phyloP scores from a whole-genome alignment of 371 early-diverging fungal species.

The Parasitella parasitica region DNA sequence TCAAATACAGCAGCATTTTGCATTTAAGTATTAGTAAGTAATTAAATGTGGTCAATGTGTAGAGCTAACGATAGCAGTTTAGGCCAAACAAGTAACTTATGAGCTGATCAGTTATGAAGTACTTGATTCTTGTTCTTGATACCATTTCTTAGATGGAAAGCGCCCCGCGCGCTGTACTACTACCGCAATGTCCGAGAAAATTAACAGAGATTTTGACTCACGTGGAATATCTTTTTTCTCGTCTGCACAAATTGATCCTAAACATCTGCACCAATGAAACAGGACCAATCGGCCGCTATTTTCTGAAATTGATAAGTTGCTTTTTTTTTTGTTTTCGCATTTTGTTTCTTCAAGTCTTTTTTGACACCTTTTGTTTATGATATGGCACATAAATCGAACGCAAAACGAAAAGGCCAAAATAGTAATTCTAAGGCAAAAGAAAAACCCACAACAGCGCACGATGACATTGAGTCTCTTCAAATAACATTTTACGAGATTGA shows the following conservation, averaged over 20 bases:
- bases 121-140: too few species aligned
- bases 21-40: too few species aligned
- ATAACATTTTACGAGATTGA: conserved; percentile 41
- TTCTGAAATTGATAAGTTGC: neutral
- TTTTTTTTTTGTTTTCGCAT: neutral
- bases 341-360: neutral
- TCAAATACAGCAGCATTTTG: too few species aligned
- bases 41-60: too few species aligned
- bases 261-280: neutral
- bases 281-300: neutral
- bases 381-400: conserved; percentile 15
- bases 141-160: too few species aligned
- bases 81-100: too few species aligned
- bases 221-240: neutral
- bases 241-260: neutral
- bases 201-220: neutral
- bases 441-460: conserved; percentile 34
- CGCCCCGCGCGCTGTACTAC: neutral
- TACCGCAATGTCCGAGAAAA: neutral
- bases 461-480: conserved; percentile 50
- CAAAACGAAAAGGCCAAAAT: conserved; percentile 9
- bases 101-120: too few species aligned
- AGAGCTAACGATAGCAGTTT: too few species aligned
- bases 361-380: conserved; percentile 10
- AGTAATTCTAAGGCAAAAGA: conserved; percentile 25